phyloP scores from a whole-genome alignment of 192 early-diverging fungal genomes.

The Backusella westeae region DNA sequence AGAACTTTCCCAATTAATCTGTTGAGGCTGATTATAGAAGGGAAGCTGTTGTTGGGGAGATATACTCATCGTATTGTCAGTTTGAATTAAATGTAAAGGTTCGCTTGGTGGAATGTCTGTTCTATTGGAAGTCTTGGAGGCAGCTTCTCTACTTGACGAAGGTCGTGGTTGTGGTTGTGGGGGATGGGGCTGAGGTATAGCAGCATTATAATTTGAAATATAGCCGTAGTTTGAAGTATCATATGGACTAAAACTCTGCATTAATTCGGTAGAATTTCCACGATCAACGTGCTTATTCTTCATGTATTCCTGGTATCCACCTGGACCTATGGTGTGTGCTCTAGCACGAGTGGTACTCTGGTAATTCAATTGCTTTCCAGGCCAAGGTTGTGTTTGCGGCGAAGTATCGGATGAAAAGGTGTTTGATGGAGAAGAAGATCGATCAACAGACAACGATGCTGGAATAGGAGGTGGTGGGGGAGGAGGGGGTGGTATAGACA shows the following conservation, averaged over 20 bases:
- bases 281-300: neutral
- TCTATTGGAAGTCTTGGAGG: neutral
- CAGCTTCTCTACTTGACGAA: neutral
- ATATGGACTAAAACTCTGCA: neutral
- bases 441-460: neutral
- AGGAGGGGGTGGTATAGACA: conserved; percentile 17
- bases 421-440: neutral
- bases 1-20: neutral
- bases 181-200: neutral
- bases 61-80: neutral
- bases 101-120: neutral
- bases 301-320: neutral
- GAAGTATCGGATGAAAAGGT: conserved; percentile 35
- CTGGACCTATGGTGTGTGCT: conserved; percentile 10
- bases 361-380: neutral
- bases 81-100: neutral
- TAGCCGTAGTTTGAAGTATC: neutral
- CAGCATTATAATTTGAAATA: neutral
- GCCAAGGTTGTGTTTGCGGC: conserved; percentile 15
- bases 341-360: neutral
- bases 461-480: conserved; percentile 9
- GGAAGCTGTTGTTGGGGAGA: neutral
- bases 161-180: neutral
- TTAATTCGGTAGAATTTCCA: neutral
- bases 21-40: neutral